Conservation (phyloP, 2,329 filamentous ascomycete genomes). For the Aspergillus pseudoterreus region DNA sequence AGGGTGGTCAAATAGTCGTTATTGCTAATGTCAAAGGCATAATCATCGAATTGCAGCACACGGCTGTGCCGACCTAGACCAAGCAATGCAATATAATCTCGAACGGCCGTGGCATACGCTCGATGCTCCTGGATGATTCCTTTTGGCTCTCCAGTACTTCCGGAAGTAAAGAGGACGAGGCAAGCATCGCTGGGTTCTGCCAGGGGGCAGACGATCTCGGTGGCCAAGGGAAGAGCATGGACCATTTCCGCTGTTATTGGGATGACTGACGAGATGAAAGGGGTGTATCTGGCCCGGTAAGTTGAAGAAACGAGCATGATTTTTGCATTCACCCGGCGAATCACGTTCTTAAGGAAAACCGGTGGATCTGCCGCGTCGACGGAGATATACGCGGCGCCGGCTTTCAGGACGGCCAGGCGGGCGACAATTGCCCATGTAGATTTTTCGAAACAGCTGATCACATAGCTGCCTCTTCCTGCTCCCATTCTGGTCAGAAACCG, state of each 20-base stretch:
- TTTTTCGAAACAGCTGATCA: slow-evolving; percentile 3
- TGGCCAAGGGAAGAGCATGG: background rate
- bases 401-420: slow-evolving; percentile 5
- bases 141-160: slow-evolving; percentile 25
- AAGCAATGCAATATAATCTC: slow-evolving; percentile 18
- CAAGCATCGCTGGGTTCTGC: slow-evolving; percentile 17
- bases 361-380: slow-evolving; percentile 72
- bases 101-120: slow-evolving; percentile 18
- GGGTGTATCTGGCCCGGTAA: slow-evolving; percentile 1
- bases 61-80: slow-evolving; percentile 16
- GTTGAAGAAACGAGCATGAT: slow-evolving; percentile 57
- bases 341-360: slow-evolving; percentile 65
- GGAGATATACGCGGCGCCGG: slow-evolving; percentile 51
- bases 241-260: background rate
- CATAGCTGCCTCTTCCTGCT: background rate
- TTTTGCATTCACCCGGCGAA: slow-evolving; percentile 65
- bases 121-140: slow-evolving; percentile 25
- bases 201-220: background rate
- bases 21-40: slow-evolving; percentile 28
- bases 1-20: slow-evolving; percentile 22
- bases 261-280: background rate
- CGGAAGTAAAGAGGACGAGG: slow-evolving; percentile 24
- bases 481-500: background rate
- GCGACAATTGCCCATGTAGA: slow-evolving; percentile 5
- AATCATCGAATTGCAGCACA: slow-evolving; percentile 24